Evolutionary conservation across 192 early-diverging fungal genomes (phyloP).

Genomic region (Gaertneriomyces semiglobifer): DNA sequence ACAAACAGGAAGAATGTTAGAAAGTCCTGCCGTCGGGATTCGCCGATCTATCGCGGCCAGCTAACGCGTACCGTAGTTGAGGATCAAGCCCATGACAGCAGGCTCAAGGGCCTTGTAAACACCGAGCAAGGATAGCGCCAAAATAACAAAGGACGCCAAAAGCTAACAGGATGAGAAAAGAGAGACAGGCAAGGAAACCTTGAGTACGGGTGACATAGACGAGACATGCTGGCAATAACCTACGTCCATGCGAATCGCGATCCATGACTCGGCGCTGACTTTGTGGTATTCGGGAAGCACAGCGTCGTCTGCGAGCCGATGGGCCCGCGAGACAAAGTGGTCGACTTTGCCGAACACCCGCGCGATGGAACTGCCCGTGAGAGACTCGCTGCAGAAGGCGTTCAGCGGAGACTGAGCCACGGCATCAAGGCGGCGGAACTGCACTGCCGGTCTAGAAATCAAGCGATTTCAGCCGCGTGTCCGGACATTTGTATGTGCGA

Average conservation of each 20-base stretch:
- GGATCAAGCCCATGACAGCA: slow-evolving; percentile 68
- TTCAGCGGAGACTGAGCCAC: slow-evolving; percentile 69
- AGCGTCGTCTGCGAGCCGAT: slow-evolving; percentile 11
- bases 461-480: slow-evolving; percentile 81
- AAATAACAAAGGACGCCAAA: slow-evolving; percentile 6
- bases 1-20: too few relatives aligned
- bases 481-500: slow-evolving; percentile 71
- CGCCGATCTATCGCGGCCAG: too few relatives aligned
- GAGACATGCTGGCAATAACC: too few relatives aligned
- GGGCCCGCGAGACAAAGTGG: neutral
- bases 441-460: slow-evolving; percentile 72
- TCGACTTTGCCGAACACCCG: slow-evolving; percentile 56
- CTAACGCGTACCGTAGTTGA: slow-evolving; percentile 29
- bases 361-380: slow-evolving; percentile 66
- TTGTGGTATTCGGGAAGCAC: slow-evolving; percentile 16
- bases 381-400: slow-evolving; percentile 60
- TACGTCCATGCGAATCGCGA: slow-evolving; percentile 21
- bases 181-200: too few relatives aligned
- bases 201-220: too few relatives aligned
- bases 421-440: slow-evolving; percentile 58
- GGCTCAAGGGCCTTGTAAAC: slow-evolving; percentile 42
- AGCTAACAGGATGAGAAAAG: neutral
- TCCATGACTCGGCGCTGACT: slow-evolving; percentile 18
- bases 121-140: slow-evolving; percentile 8
- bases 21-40: too few relatives aligned